These are phyloP conservation scores for Thielaviopsis punctulata DNA, from an alignment of 2,329 filamentous ascomycete species.

Conservation along the genomic window DNA sequence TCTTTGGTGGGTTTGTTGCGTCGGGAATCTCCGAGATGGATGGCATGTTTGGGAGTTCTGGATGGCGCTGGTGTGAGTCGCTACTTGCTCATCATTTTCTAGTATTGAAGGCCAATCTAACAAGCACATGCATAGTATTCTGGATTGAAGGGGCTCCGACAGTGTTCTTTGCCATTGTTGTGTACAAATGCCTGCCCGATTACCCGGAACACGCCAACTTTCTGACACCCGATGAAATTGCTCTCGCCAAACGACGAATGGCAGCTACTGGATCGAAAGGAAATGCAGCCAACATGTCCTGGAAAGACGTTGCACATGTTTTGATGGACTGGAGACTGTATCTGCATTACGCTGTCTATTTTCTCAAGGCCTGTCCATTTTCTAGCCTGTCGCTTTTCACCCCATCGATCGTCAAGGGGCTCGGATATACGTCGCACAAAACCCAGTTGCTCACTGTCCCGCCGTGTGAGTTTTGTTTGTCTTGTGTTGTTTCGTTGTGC, in stretches of 20 bases:
- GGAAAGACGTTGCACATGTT: constrained; percentile 52
- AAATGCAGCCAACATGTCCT: constrained; percentile 43
- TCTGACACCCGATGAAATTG: constrained; percentile 33
- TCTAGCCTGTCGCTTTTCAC: constrained; percentile 44
- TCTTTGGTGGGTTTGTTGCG: constrained; percentile 56
- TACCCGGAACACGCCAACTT: constrained; percentile 46
- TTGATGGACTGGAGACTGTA: constrained; percentile 51
- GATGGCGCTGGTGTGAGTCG: constrained; percentile 53
- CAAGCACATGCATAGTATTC: constrained; percentile 23
- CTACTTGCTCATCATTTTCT: constrained; percentile 36
- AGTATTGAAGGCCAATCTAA: neutral
- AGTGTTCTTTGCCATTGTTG: constrained; percentile 41
- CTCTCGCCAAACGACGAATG: constrained; percentile 31
- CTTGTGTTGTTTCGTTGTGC: neutral
- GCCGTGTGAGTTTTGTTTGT: constrained; percentile 29
- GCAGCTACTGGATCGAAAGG: constrained; percentile 33
- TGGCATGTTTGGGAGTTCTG: constrained; percentile 38
- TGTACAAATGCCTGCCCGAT: constrained; percentile 52
- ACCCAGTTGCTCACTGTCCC: constrained; percentile 52
- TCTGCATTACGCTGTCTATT: constrained; percentile 41
- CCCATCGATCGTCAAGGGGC: constrained; percentile 40
- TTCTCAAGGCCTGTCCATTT: constrained; percentile 36
- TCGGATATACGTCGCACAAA: constrained; percentile 31
- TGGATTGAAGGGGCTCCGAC: constrained; percentile 49
- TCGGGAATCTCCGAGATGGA: constrained; percentile 60